Percentiles rank a stretch among this genome's conserved stretches.
Evolutionary conservation across 164 flowering plant genomes (phyloP).

Genomic region (Protea cynaroides): DNA sequence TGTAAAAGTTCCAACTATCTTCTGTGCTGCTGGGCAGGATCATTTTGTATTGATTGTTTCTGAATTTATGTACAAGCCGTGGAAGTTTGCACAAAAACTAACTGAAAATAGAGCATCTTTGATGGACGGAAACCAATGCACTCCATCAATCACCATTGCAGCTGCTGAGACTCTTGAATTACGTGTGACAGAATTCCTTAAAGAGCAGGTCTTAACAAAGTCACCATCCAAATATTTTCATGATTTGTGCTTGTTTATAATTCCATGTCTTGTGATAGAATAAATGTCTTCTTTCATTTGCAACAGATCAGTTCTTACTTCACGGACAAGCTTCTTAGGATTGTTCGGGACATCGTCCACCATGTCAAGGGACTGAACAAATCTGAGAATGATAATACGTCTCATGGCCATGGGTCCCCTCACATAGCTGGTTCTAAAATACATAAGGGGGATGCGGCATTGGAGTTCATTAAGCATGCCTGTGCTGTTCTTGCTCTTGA

Average conservation of each 20-base stretch:
- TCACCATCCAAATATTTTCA: neutral
- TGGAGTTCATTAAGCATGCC: slow-evolving; percentile 89
- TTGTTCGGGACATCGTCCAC: slow-evolving; percentile 51
- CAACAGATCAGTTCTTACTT: slow-evolving; percentile 80
- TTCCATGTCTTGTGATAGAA: neutral
- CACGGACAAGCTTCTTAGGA: slow-evolving; percentile 60
- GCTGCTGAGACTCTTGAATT: slow-evolving; percentile 66
- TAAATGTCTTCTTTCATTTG: slow-evolving; percentile 7
- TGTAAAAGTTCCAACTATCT: slow-evolving; percentile 1
- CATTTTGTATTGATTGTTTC: slow-evolving; percentile 72
- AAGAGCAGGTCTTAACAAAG: slow-evolving; percentile 46
- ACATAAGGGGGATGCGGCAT: slow-evolving; percentile 61
- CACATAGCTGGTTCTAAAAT: slow-evolving; percentile 24
- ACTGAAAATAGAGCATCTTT: slow-evolving; percentile 34
- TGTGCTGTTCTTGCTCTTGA: slow-evolving; percentile 91
- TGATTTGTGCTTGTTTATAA: neutral
- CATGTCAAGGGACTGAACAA: slow-evolving; percentile 42
- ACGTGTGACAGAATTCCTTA: slow-evolving; percentile 49
- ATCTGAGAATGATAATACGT: slow-evolving; percentile 23
- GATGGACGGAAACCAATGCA: slow-evolving; percentile 48
- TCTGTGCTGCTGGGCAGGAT: slow-evolving; percentile 45
- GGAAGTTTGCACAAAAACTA: slow-evolving; percentile 73
- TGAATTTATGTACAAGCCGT: slow-evolving; percentile 78
- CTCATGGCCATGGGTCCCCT: slow-evolving; percentile 19
- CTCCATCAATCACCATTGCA: slow-evolving; percentile 77